phyloP scores from a whole-genome alignment of 306 rosid species.

The Vicia faba region DNA sequence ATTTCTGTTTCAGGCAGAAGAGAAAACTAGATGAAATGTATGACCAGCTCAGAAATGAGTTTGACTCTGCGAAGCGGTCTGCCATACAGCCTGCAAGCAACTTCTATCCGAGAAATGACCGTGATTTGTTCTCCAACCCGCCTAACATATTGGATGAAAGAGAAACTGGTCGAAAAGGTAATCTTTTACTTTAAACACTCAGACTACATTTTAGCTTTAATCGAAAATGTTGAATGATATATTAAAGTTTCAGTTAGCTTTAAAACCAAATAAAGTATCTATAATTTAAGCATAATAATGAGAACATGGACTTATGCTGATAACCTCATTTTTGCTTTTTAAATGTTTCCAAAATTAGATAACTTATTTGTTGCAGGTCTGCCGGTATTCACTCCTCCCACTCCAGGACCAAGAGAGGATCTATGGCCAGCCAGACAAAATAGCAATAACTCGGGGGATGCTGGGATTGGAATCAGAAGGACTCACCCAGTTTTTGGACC shows the following conservation, averaged over 20 bases:
- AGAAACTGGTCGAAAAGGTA: conserved; percentile 81
- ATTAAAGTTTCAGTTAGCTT: conserved; percentile 13
- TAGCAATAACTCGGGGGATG: conserved; percentile 80
- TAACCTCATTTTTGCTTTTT: conserved; percentile 42
- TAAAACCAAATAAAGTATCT: conserved; percentile 11
- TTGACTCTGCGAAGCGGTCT: conserved; percentile 71
- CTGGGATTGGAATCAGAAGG: conserved; percentile 75
- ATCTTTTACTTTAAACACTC: conserved; percentile 36
- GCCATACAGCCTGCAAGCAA: conserved; percentile 84
- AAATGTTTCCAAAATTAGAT: conserved; percentile 74
- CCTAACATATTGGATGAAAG: conserved; percentile 73
- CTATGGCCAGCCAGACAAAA: conserved; percentile 91
- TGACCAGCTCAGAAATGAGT: conserved; percentile 88
- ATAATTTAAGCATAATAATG: conserved; percentile 3
- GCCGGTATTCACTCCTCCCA: conserved; percentile 72
- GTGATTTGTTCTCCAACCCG: conserved; percentile 74
- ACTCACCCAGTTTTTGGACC: conserved; percentile 60
- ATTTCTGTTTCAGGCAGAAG: conserved; percentile 77
- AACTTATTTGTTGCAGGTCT: conserved; percentile 91
- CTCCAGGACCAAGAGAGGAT: conserved; percentile 99
- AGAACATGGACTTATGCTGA: conserved; percentile 13
- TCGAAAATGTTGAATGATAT: not conserved
- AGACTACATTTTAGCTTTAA: conserved; percentile 19
- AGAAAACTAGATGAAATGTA: conserved; percentile 99
- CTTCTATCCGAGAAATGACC: conserved; percentile 86